A percentile compares a stretch with the other conserved stretches of the same genome.
phyloP scores from a whole-genome alignment of 495 filamentous ascomycete genomes.

The Chaetomidium leptoderma region DNA sequence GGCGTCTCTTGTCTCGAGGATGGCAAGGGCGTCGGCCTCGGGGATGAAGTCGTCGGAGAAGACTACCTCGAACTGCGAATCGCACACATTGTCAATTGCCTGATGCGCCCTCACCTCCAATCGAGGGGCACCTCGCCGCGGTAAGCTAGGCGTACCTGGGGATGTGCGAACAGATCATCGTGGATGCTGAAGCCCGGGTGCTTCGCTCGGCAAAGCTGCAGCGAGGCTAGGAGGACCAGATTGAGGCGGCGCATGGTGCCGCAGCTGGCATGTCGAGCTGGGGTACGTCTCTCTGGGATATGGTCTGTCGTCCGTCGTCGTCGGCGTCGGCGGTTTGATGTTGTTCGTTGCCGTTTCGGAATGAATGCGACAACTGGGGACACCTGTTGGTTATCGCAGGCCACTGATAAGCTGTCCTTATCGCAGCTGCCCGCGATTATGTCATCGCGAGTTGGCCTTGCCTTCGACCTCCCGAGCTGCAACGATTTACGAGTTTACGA shows the following conservation, averaged over 20 bases:
- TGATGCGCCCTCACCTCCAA: no score
- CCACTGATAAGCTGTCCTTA: constrained; percentile 30
- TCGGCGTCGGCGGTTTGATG: no score
- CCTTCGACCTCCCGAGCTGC: no score
- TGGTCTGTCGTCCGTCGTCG: neutral
- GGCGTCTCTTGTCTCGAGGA: constrained; percentile 43
- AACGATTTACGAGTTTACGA: no score
- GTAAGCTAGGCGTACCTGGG: constrained; percentile 60
- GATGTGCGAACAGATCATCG: constrained; percentile 87
- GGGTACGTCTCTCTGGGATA: neutral
- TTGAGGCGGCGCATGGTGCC: constrained; percentile 50
- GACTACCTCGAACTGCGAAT: constrained; percentile 62
- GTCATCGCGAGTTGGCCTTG: no score
- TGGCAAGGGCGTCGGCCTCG: constrained; percentile 60
- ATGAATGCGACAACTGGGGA: no score
- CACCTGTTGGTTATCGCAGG: constrained; percentile 18
- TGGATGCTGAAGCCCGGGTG: constrained; percentile 59
- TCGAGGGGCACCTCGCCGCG: no score
- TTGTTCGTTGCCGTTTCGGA: neutral
- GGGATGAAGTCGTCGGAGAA: constrained; percentile 73
- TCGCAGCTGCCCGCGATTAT: constrained; percentile 15
- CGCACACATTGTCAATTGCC: no score
- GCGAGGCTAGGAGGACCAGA: constrained; percentile 39
- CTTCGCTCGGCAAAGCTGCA: constrained; percentile 40
- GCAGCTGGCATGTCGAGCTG: constrained; percentile 25